These are phyloP conservation scores for Hypsizygus ulmarius DNA, from an alignment of 1,284 basidiomycete species.

Conservation along the genomic window DNA sequence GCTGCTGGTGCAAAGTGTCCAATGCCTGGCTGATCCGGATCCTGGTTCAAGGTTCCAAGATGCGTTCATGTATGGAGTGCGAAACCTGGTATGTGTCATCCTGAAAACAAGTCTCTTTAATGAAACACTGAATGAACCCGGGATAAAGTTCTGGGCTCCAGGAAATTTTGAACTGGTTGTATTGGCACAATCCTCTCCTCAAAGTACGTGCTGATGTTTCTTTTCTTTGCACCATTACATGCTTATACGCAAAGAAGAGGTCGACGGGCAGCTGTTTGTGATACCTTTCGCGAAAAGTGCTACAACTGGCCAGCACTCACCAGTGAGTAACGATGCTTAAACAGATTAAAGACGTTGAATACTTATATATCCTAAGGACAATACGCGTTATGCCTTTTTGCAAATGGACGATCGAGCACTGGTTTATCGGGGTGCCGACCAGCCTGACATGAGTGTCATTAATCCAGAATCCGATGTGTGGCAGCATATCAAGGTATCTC, in stretches of 20 bases:
- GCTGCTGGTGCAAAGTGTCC: background rate
- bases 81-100: constrained; percentile 49
- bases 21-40: constrained; percentile 18
- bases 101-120: background rate
- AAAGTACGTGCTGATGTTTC: constrained; percentile 38
- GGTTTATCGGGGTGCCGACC: constrained; percentile 96
- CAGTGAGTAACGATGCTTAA: constrained; percentile 46
- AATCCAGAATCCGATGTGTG: constrained; percentile 99
- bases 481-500: constrained; percentile 84
- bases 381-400: constrained; percentile 91
- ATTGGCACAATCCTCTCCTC: constrained; percentile 49
- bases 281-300: constrained; percentile 96
- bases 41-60: constrained; percentile 64
- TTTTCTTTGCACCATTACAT: background rate
- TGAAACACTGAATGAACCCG: constrained; percentile 8
- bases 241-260: constrained; percentile 33
- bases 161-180: constrained; percentile 87
- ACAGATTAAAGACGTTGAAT: background rate
- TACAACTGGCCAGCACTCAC: constrained; percentile 87
- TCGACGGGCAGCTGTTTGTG: constrained; percentile 74
- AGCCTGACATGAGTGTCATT: constrained; percentile 97
- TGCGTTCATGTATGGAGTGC: constrained; percentile 80
- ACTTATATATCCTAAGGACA: constrained; percentile 59
- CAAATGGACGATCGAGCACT: constrained; percentile 94
- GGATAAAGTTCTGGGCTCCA: constrained; percentile 80